Conservation (phyloP, 257 asterid species). For the Salvia rosmarinus region DNA sequence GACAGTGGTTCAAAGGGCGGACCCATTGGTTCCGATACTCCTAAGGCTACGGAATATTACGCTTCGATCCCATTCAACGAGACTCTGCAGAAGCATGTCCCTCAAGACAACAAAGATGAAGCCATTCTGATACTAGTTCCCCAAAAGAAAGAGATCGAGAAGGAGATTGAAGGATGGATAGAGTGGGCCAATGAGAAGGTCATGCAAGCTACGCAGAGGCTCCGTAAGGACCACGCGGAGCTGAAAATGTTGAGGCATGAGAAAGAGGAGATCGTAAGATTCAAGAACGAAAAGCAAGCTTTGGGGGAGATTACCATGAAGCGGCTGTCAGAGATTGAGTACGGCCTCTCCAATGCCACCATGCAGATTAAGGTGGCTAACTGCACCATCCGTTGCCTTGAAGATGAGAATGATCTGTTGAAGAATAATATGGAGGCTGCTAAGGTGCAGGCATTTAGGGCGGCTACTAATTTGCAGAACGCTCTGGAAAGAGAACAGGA, state of each 20-base stretch:
- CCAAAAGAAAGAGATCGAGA: constrained; percentile 47
- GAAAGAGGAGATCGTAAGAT: constrained; percentile 58
- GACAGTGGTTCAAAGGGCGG: constrained; percentile 29
- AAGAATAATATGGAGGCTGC: constrained; percentile 52
- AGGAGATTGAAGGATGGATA: constrained; percentile 59
- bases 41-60: constrained; percentile 42
- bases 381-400: constrained; percentile 44
- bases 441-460: constrained; percentile 32
- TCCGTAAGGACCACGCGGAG: constrained; percentile 62
- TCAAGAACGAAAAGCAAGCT: constrained; percentile 57
- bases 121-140: constrained; percentile 46
- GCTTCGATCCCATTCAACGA: constrained; percentile 60
- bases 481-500: constrained; percentile 61
- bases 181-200: constrained; percentile 79
- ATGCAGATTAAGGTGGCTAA: constrained; percentile 52
- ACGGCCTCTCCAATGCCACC: constrained; percentile 53
- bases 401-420: constrained; percentile 50
- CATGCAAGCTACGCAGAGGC: constrained; percentile 72
- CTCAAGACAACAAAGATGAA: constrained; percentile 59
- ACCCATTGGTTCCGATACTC: constrained; percentile 29
- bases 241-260: constrained; percentile 72
- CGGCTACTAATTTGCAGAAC: constrained; percentile 46
- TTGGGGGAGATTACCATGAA: constrained; percentile 62
- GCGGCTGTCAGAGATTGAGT: constrained; percentile 69
- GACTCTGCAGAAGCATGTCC: constrained; percentile 48